Evolutionary conservation across 345 rosid species (phyloP).

Genomic region (Citrus cavaleriei): DNA sequence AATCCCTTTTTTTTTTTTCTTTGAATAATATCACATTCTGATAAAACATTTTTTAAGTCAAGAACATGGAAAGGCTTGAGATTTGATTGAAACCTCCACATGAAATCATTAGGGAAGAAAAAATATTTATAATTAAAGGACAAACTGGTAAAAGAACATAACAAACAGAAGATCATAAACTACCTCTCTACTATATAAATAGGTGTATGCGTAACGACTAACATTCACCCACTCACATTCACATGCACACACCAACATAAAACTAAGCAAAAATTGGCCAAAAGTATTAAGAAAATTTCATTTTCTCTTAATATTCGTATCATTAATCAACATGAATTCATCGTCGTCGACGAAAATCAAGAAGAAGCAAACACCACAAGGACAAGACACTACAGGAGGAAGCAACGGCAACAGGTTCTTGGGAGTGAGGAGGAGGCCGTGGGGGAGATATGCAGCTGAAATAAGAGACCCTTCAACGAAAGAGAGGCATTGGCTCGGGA

Average conservation of each 20-base stretch:
- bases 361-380: slow-evolving; percentile 36
- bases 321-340: slow-evolving; percentile 36
- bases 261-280: background rate
- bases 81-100: background rate
- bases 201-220: background rate
- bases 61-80: background rate
- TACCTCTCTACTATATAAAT: too few relatives aligned
- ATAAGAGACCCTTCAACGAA: slow-evolving; percentile 81
- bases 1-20: background rate
- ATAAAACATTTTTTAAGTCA: background rate
- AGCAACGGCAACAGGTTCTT: slow-evolving; percentile 41
- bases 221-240: background rate
- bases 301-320: background rate
- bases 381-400: background rate
- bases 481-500: slow-evolving; percentile 86
- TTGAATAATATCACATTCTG: background rate
- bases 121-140: background rate
- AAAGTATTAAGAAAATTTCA: background rate
- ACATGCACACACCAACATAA: background rate
- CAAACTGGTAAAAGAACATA: background rate
- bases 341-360: slow-evolving; percentile 52
- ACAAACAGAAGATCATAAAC: background rate
- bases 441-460: slow-evolving; percentile 89
- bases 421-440: slow-evolving; percentile 79
- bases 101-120: slow-evolving; percentile 13